Base-by-base conservation (phyloP, 2,329 filamentous ascomycete species). In the Parascedosporium putredinis region DNA sequence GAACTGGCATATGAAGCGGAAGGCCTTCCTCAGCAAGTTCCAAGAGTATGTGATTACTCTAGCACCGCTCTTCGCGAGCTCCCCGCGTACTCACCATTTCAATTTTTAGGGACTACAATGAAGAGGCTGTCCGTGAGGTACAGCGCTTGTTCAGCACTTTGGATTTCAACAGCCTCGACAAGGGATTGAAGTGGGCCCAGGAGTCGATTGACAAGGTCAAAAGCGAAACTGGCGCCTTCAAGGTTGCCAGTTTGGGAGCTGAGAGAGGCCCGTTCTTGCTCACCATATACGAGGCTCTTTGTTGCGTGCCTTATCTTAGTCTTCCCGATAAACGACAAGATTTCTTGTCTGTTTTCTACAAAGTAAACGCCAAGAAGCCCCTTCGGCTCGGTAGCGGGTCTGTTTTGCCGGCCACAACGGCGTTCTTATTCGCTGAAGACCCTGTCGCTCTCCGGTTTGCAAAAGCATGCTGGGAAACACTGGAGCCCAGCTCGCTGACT, bases 261-360 rank as follows among this genome's bases (percentile, higher is more conserved):
- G 62, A 73, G 5, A 67, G 76, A 24, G 68, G 75, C 2, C 70
- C 78, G 24, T 80, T 87, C 5, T 77, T 94, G 47, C 78, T 93
- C 52, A 84, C 88, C 9, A 78, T 97, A 25, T 95, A 94, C 58
- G 91, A 97, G 63, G 84, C 86, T 0, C 70, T 97, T 47, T 95
- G 89, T 63, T 95, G 86, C 63, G 80, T 89, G 56, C 75, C 84
- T 1, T 88, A 94, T 61, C 72, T 96, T 53, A 74, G 67, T 42
- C 57, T 70, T n/a, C 69, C 74, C 1, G 71, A 73, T 3, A 72
- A 73, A 55, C 70, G 74, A 2, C 57, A 62, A 0, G 62, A 82
- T 55, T 95, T 97, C 62, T 86, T 95, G 61, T 80, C 76, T 56
- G 88, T 94, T 9, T 96, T 97, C 63, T 74, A 79, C 56, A 75